A percentile compares a stretch with the other conserved stretches of the same genome.
phyloP scores from a whole-genome alignment of 108 stramenopile genomes.

The Cyclotella sp. region DNA sequence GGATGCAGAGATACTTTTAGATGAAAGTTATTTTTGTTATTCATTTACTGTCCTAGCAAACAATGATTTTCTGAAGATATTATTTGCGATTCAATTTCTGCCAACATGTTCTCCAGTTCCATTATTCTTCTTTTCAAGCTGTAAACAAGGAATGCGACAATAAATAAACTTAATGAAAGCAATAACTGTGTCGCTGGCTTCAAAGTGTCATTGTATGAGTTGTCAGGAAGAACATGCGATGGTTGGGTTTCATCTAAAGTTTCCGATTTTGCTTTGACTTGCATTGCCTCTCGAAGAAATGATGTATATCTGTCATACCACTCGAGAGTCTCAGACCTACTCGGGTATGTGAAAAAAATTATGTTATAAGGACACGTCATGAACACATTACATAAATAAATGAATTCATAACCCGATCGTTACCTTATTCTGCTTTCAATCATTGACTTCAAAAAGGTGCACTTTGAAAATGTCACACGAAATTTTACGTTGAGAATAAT shows the following conservation, averaged over 20 bases:
- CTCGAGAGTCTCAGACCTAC: conserved; percentile 12
- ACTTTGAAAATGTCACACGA: conserved; percentile 63
- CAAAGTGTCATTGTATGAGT: background rate
- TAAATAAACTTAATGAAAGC: background rate
- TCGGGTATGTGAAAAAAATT: background rate
- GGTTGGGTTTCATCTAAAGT: background rate
- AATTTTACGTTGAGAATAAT: conserved; percentile 54
- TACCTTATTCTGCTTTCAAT: conserved; percentile 60
- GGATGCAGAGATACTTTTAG: too few species aligned
- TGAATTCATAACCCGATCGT: background rate
- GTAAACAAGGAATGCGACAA: background rate
- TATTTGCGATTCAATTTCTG: background rate
- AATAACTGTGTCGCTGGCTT: background rate
- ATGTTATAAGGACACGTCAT: background rate
- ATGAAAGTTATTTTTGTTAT: too few species aligned
- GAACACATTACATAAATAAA: background rate
- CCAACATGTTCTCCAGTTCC: conserved; percentile 1
- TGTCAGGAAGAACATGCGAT: background rate
- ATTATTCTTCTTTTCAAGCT: background rate
- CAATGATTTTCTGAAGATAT: conserved; percentile 4
- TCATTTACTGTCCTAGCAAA: background rate
- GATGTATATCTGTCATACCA: conserved; percentile 15
- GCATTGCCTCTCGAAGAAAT: conserved; percentile 4
- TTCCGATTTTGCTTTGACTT: background rate
- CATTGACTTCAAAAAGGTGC: conserved; percentile 63